A percentile compares a stretch with the other conserved stretches of the same genome.
Conservation (phyloP, 2,329 filamentous ascomycete genomes). For the Pyricularia sp. region DNA sequence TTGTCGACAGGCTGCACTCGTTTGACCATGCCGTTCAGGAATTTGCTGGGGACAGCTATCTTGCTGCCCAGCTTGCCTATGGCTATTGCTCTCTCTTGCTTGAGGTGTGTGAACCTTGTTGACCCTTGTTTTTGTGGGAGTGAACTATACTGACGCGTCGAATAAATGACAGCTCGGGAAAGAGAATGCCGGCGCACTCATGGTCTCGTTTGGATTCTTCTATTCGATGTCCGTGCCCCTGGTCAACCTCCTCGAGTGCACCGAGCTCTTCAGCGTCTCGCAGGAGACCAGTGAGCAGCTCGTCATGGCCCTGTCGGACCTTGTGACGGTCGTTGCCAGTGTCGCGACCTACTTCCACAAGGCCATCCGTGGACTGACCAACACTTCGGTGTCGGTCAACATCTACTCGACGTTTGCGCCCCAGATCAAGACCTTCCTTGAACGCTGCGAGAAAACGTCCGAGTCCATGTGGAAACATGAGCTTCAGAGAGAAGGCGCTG, state of each 20-base stretch:
- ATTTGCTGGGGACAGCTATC: background rate
- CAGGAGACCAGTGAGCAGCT: background rate
- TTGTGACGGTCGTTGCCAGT: background rate
- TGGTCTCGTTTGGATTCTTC: background rate
- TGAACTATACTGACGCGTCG: too few relatives aligned
- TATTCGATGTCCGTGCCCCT: background rate
- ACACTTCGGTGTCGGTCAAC: background rate
- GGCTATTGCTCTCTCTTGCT: background rate
- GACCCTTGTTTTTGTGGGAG: background rate
- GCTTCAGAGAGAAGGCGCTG: background rate
- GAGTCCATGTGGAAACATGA: background rate
- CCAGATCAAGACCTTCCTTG: background rate
- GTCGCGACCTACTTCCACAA: background rate
- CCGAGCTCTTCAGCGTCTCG: background rate
- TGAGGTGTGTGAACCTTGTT: background rate
- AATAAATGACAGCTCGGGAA: background rate
- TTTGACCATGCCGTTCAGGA: background rate
- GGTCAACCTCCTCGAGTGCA: constrained; percentile 1
- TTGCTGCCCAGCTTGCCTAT: background rate
- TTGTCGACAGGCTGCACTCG: background rate
- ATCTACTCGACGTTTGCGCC: background rate
- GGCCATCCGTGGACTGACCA: background rate
- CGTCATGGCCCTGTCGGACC: background rate
- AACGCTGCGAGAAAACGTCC: background rate
- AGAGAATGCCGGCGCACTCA: background rate